Evolutionary conservation across 179 eudicot species (phyloP).

Genomic region (Nepenthes alata): DNA sequence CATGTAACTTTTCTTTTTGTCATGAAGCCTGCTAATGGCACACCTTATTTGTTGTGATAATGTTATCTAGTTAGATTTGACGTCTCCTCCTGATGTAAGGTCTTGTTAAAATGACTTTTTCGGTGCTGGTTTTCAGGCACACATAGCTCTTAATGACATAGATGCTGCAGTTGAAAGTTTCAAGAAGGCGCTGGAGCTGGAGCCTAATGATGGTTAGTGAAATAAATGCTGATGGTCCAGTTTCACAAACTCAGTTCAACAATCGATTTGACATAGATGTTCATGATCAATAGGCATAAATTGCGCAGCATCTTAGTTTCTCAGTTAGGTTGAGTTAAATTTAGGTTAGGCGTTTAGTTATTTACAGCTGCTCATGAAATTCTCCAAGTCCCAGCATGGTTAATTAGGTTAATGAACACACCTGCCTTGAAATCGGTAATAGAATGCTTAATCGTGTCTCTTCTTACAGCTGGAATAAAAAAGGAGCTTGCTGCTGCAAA

Average conservation of each 20-base stretch:
- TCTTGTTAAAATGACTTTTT: too few species aligned
- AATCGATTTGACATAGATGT: background rate
- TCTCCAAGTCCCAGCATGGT: background rate
- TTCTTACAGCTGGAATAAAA: conserved; percentile 51
- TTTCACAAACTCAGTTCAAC: background rate
- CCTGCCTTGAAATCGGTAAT: too few species aligned
- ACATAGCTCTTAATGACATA: conserved; percentile 73
- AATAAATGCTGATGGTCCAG: background rate
- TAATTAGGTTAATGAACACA: too few species aligned
- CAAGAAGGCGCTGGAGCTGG: conserved; percentile 63
- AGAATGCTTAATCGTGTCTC: too few species aligned
- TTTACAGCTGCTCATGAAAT: too few species aligned
- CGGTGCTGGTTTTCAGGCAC: conserved; percentile 31
- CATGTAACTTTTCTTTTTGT: too few species aligned
- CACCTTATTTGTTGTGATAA: too few species aligned
- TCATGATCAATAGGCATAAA: background rate
- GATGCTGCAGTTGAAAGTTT: conserved; percentile 77
- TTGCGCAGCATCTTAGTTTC: background rate
- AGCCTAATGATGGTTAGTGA: conserved; percentile 72
- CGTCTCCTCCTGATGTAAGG: too few species aligned
- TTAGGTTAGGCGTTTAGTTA: too few species aligned
- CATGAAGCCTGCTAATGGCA: too few species aligned
- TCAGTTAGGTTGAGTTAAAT: too few species aligned
- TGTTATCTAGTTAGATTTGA: too few species aligned
- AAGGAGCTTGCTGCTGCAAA: conserved; percentile 58